Conservation (phyloP, 73 alveolate species). For the Paramecium caudatum region DNA sequence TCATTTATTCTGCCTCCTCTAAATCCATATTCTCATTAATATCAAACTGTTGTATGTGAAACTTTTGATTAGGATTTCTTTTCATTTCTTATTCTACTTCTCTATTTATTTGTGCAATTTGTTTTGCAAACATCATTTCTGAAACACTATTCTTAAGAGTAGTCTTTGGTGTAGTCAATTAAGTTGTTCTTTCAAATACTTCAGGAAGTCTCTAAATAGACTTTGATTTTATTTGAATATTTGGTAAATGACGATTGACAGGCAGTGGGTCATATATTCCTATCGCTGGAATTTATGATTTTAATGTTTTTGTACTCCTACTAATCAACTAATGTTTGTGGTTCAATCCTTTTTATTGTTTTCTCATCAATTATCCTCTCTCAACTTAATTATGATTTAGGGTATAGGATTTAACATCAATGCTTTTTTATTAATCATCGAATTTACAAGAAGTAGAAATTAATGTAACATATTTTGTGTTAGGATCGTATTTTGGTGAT, state of each 20-base stretch:
- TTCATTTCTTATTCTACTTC: conserved; percentile 52
- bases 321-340: conserved; percentile 31
- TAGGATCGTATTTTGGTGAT: conserved; percentile 53
- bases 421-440: background rate
- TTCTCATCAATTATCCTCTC: background rate
- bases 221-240: conserved; percentile 49
- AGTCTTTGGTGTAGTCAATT: conserved; percentile 29
- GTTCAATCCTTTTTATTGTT: background rate
- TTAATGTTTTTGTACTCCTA: conserved; percentile 12
- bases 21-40: background rate
- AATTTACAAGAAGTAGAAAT: background rate
- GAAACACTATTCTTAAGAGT: conserved; percentile 18
- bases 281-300: conserved; percentile 26
- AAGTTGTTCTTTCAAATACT: background rate
- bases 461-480: conserved; percentile 35
- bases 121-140: conserved; percentile 48
- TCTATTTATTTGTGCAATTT: conserved; percentile 55
- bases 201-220: background rate
- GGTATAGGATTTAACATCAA: conserved; percentile 35
- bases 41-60: background rate
- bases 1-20: conserved; percentile 62
- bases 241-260: conserved; percentile 31
- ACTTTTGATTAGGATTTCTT: conserved; percentile 48
- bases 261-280: conserved; percentile 54
- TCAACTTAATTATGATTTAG: conserved; percentile 34